Base-by-base conservation (phyloP, 768 basidiomycete genomes). In the Rhodotorula babjevae region DNA sequence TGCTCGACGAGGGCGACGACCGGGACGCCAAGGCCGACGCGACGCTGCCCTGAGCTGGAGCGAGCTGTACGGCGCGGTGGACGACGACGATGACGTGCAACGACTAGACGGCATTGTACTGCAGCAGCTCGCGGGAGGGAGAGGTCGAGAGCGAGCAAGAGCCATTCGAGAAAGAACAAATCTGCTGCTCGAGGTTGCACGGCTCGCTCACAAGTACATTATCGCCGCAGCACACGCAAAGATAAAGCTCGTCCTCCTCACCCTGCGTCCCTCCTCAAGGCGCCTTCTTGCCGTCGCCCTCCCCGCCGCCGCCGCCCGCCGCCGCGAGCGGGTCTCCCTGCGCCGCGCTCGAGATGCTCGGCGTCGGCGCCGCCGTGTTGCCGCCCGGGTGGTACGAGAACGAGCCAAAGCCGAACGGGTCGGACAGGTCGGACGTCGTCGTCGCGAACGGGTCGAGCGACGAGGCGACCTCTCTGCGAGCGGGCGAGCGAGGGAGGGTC, bases 311-410 rank as follows among this genome's bases (percentile, higher is more conserved):
- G 27, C 23, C 23, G 15, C 49, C 21, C 18, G 21, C 49, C 21
- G 19, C 49, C 49, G 8, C 49, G 9, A 57, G 31, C 56, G 56
- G 56, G 56, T 57, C 56, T 2, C 19, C 33, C 56, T 57, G 56
- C 25, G 21, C 21, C 21, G 56, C 56, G 21, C 18, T 23, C 18
- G 56, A 31, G 10, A 27, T 14, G 14, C n/a, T 27, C 53, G 56
- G 56, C 56, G 56, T 57, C 33, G 31, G 56, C 56, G 33, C 56
- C 10, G 56, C 59, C 12, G 36, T 44, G 11, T 19, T 15, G 40
- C 59, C 59, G 27, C 33, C 36, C 27, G 59, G 59, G 59, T 42
- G 40, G 59, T 60, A 60, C 40, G 59, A 60, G 59, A 60, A 60
- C 42, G 59, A 44, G 59, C 18, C 15, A 12, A 60, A 60, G 25